Conservation (phyloP, 2,329 filamentous ascomycete genomes). For the Aspergillus floridensis region DNA sequence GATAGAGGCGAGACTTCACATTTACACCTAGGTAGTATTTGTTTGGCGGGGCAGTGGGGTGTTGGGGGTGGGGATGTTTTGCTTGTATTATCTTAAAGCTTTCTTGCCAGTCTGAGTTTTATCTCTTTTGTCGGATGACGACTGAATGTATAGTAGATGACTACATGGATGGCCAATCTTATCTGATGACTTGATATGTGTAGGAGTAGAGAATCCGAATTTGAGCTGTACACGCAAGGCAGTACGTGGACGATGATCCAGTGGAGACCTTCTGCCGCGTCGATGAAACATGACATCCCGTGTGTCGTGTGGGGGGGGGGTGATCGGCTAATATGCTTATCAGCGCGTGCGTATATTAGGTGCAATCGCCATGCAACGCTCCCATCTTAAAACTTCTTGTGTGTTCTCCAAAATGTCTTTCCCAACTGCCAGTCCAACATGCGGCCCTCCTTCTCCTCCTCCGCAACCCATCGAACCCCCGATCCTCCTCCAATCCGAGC, state of each 20-base stretch:
- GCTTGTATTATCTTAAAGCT: slow-evolving; percentile 14
- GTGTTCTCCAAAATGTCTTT: background rate
- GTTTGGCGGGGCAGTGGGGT: background rate
- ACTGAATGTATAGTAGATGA: slow-evolving; percentile 8
- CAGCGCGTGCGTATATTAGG: too few species aligned
- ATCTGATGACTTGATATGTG: background rate
- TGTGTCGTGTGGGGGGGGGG: background rate
- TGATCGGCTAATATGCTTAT: background rate
- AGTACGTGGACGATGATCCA: background rate
- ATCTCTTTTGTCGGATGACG: slow-evolving; percentile 8
- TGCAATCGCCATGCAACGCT: too few species aligned
- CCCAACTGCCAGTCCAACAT: slow-evolving; percentile 7
- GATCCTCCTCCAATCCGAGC: background rate
- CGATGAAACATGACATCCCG: background rate
- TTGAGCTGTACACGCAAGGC: background rate
- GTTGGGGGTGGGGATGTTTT: background rate
- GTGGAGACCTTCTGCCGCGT: background rate
- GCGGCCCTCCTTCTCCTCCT: background rate
- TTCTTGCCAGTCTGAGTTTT: background rate
- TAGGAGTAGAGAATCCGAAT: too few species aligned
- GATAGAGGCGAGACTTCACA: slow-evolving; percentile 14
- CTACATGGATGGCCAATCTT: background rate
- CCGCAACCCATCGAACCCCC: background rate
- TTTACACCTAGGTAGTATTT: slow-evolving; percentile 2
- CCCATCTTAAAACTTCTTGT: too few species aligned